These are phyloP conservation scores for Oryza rufipogon DNA, from an alignment of 176 grass and related monocot genomes.

Conservation along the genomic window DNA sequence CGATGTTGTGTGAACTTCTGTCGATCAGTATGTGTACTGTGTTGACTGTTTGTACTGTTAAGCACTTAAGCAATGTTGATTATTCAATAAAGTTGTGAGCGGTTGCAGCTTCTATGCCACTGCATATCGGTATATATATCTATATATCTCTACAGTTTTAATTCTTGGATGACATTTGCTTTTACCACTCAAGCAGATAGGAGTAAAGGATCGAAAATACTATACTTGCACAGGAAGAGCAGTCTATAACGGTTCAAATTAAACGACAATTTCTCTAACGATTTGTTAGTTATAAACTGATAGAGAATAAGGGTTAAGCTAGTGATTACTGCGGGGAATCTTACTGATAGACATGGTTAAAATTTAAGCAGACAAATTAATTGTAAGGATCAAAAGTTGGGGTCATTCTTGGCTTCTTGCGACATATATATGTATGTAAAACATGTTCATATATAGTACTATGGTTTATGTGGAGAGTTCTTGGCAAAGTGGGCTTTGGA, in stretches of 20 bases:
- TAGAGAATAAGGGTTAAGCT: too few species aligned
- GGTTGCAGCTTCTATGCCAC: not conserved
- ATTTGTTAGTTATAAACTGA: too few species aligned
- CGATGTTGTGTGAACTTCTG: not conserved
- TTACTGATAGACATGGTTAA: too few species aligned
- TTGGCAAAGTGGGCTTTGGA: conserved; percentile 7
- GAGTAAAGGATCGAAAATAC: not conserved
- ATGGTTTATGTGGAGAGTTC: not conserved
- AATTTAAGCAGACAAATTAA: not conserved
- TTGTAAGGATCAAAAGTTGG: not conserved
- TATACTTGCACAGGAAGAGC: not conserved
- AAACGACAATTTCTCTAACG: too few species aligned
- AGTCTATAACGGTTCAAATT: too few species aligned
- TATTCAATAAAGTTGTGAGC: conserved; percentile 39
- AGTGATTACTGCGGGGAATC: too few species aligned
- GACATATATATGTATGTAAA: not conserved
- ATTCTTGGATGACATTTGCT: not conserved
- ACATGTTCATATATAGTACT: not conserved
- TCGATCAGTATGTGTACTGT: conserved; percentile 11
- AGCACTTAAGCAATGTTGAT: conserved; percentile 10
- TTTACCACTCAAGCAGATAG: not conserved
- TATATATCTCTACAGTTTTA: too few species aligned
- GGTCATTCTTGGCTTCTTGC: not conserved
- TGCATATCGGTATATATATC: not conserved
- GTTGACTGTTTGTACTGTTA: conserved; percentile 10